phyloP scores from a whole-genome alignment of 345 rosid genomes.

The Eucalyptus erythrocorys region DNA sequence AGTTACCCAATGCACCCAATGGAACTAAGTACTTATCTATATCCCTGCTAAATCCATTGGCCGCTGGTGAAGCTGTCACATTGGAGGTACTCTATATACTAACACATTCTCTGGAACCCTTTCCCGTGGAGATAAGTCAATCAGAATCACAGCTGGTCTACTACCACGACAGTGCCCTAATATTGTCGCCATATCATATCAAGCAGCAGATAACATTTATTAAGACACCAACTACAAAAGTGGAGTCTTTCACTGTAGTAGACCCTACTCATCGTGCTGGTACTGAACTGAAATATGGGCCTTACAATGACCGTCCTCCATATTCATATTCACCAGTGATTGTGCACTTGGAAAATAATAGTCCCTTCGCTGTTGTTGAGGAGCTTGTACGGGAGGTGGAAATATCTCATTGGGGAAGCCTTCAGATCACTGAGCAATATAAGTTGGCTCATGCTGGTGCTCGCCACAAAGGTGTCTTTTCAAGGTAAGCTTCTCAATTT shows the following conservation, averaged over 20 bases:
- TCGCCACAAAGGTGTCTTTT: conserved; percentile 87
- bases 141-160: conserved; percentile 90
- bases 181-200: conserved; percentile 69
- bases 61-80: conserved; percentile 47
- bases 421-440: conserved; percentile 86
- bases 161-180: conserved; percentile 64
- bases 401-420: conserved; percentile 96
- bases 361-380: conserved; percentile 96
- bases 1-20: conserved; percentile 5
- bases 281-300: conserved; percentile 82
- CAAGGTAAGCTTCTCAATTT: conserved; percentile 47
- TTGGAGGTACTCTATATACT: conserved; percentile 72
- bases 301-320: conserved; percentile 64
- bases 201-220: conserved; percentile 73
- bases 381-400: conserved; percentile 93
- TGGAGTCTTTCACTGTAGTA: conserved; percentile 80
- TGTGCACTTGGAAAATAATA: conserved; percentile 87
- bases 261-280: conserved; percentile 75
- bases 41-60: conserved; percentile 46
- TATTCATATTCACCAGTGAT: conserved; percentile 68
- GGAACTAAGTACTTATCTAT: conserved; percentile 49
- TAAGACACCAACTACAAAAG: conserved; percentile 71
- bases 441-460: conserved; percentile 91
- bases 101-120: conserved; percentile 86
- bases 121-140: conserved; percentile 86